phyloP scores from a whole-genome alignment of 805 yeast species.

The Trichomonascus vanleenenianus region DNA sequence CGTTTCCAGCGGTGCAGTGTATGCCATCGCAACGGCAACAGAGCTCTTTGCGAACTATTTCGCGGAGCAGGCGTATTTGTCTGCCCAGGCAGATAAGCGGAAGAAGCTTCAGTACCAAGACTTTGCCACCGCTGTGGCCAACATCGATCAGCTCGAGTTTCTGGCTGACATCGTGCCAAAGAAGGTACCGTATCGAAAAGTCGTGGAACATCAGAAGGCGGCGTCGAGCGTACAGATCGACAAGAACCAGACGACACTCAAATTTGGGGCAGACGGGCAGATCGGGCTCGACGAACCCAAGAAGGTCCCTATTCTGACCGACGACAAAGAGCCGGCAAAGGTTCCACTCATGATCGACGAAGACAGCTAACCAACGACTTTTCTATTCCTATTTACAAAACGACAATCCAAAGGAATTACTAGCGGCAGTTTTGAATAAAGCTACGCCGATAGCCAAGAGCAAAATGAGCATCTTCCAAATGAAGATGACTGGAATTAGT shows the following conservation, averaged over 20 bases:
- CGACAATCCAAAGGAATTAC: no score
- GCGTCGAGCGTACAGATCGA: background rate
- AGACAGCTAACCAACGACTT: no score
- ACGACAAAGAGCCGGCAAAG: background rate
- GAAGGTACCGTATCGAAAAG: constrained; percentile 20
- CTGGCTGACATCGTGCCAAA: constrained; percentile 55
- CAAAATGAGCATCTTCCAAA: no score
- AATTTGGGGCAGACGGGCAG: background rate
- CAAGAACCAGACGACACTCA: background rate
- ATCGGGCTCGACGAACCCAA: background rate
- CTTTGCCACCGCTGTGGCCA: constrained; percentile 53
- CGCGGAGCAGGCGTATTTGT: constrained; percentile 60
- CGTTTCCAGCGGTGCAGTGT: constrained; percentile 65
- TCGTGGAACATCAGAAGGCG: constrained; percentile 8
- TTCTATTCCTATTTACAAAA: no score
- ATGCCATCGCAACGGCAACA: constrained; percentile 68
- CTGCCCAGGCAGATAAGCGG: constrained; percentile 57
- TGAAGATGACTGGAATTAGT: no score
- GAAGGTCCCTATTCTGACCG: background rate
- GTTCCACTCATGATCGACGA: no score
- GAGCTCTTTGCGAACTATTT: constrained; percentile 65
- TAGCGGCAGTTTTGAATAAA: no score
- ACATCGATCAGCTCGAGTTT: constrained; percentile 54
- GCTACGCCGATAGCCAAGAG: no score
- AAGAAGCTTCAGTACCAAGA: constrained; percentile 67